These are phyloP conservation scores for Phytophthora rubi DNA, from an alignment of 352 stramenopile genomes.

Conservation along the genomic window DNA sequence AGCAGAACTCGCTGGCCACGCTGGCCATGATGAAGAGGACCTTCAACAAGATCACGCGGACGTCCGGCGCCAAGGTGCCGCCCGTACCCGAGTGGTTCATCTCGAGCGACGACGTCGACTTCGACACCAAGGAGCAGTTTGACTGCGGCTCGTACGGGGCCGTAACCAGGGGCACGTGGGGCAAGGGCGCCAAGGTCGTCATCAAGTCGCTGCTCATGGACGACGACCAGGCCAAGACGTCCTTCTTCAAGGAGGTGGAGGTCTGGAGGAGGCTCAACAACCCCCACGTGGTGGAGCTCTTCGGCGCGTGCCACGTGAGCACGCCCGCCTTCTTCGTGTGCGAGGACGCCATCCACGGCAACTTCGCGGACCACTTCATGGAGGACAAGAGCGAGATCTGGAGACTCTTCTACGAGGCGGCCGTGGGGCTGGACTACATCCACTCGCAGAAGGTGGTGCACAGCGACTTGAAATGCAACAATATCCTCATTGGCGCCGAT, in stretches of 20 bases:
- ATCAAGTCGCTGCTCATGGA: too few relatives aligned
- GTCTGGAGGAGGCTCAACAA: too few relatives aligned
- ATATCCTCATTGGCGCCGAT: constrained; percentile 70
- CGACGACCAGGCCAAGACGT: too few relatives aligned
- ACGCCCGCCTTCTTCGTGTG: constrained; percentile 16
- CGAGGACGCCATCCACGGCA: not conserved
- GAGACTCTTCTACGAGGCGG: not conserved
- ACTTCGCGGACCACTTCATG: not conserved
- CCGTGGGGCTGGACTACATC: constrained; percentile 48
- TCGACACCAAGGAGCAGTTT: too few relatives aligned
- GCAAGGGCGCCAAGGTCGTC: not conserved
- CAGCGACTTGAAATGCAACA: constrained; percentile 87
- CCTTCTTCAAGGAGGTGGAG: too few relatives aligned
- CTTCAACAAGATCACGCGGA: constrained; percentile 32
- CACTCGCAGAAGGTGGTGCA: constrained; percentile 74
- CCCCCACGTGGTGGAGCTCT: too few relatives aligned
- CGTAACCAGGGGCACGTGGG: too few relatives aligned
- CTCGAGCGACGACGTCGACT: too few relatives aligned
- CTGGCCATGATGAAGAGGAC: constrained; percentile 30
- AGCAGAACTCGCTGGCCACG: constrained; percentile 20
- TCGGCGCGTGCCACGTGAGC: too few relatives aligned
- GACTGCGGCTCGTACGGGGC: too few relatives aligned
- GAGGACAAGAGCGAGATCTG: constrained; percentile 5
- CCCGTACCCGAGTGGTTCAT: too few relatives aligned
- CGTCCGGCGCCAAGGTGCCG: not conserved